These are phyloP conservation scores for Penicillium sp. DNA, from an alignment of 2,329 filamentous ascomycete species.

Conservation along the genomic window DNA sequence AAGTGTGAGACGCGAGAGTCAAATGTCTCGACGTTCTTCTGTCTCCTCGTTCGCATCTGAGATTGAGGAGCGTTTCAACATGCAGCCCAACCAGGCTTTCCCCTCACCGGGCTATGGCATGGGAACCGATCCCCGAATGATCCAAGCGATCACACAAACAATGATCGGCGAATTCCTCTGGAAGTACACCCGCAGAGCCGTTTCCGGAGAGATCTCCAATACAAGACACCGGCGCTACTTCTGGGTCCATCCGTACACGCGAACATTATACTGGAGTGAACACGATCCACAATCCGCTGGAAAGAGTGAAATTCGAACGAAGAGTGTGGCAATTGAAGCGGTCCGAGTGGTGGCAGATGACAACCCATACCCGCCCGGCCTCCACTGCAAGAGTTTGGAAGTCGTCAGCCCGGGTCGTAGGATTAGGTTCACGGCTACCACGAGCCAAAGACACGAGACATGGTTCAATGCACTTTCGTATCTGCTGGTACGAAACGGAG, in stretches of 20 bases:
- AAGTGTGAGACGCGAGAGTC: conserved; percentile 49
- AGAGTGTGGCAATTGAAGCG: conserved; percentile 92
- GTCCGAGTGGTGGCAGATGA: conserved; percentile 91
- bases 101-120: conserved; percentile 65
- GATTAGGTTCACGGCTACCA: conserved; percentile 93
- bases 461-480: conserved; percentile 99
- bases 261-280: conserved; percentile 96
- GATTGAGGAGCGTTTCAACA: conserved; percentile 87
- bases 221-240: conserved; percentile 95
- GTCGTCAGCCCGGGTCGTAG: conserved; percentile 86
- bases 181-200: conserved; percentile 97
- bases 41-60: conserved; percentile 96
- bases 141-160: conserved; percentile 97
- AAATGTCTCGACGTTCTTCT: conserved; percentile 73
- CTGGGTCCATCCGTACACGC: conserved; percentile 98
- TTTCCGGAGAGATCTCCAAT: conserved; percentile 84
- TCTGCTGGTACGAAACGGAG: conserved; percentile 76
- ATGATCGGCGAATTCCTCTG: conserved; percentile 99
- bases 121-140: conserved; percentile 93
- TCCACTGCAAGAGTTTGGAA: conserved; percentile 91
- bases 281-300: conserved; percentile 80
- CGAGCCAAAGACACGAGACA: conserved; percentile 92
- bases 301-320: conserved; percentile 75
- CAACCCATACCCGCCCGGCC: conserved; percentile 91
- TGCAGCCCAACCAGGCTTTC: conserved; percentile 59